Percentiles rank a stretch among this genome's conserved stretches.
These are phyloP conservation scores for Sarocladium oryzae DNA, from an alignment of 2,329 filamentous ascomycete species.

Conservation along the genomic window DNA sequence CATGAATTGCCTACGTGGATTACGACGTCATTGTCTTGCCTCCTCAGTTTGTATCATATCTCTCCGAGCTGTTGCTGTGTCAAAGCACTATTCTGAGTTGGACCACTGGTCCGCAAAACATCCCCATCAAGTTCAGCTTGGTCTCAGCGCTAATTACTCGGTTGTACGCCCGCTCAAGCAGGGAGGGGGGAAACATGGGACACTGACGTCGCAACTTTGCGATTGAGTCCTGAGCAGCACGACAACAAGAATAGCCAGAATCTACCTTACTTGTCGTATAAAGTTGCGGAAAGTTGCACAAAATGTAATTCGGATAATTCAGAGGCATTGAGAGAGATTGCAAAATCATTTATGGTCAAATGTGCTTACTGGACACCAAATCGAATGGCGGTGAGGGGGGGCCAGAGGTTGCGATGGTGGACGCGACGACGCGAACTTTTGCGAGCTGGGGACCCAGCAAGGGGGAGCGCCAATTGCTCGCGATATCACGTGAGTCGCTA, in stretches of 20 bases:
- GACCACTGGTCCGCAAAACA: neutral
- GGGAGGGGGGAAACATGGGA: slow-evolving; percentile 2
- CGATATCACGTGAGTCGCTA: slow-evolving; percentile 37
- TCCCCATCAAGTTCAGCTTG: neutral
- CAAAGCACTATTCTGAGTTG: neutral
- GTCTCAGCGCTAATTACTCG: neutral
- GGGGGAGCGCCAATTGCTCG: slow-evolving; percentile 30
- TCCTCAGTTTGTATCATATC: neutral
- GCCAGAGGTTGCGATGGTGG: slow-evolving; percentile 31
- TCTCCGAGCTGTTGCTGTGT: neutral
- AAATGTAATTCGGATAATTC: slow-evolving; percentile 11
- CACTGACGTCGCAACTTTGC: slow-evolving; percentile 13
- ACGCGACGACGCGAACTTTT: slow-evolving; percentile 37
- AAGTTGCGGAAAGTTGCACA: slow-evolving; percentile 18
- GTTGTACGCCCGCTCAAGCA: neutral
- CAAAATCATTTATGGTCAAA: slow-evolving; percentile 22
- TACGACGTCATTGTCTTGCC: neutral
- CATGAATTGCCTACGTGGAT: neutral
- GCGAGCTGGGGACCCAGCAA: slow-evolving; percentile 24
- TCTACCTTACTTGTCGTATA: slow-evolving; percentile 13
- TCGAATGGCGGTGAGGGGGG: slow-evolving; percentile 23
- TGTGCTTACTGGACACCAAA: slow-evolving; percentile 10
- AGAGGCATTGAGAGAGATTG: slow-evolving; percentile 12
- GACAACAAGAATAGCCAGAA: slow-evolving; percentile 13
- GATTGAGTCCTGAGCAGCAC: neutral